Base-by-base conservation (phyloP, 257 asterid genomes). In the Apocynum venetum region DNA sequence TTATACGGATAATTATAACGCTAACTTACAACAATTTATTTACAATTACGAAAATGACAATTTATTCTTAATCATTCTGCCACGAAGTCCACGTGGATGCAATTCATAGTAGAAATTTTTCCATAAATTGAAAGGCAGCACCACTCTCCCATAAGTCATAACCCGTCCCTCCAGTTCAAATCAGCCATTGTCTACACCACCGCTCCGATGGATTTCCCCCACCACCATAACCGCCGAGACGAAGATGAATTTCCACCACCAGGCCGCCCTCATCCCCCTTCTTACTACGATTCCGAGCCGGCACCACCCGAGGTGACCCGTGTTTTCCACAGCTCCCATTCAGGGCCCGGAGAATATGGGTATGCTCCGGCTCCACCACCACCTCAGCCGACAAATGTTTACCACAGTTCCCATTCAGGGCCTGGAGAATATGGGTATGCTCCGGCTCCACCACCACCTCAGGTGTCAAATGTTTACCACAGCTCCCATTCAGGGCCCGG, bases 291-390 rank as follows among this genome's bases (percentile, higher is more conserved):
- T 1, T 36, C 47, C 48, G 31, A 47, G 20, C 79, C 84, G 11
- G 78, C 83, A 51, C 76, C 87, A 10, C 82, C 83, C 25, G 47
- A 73, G 38, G 89, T 80, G 61, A 75, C 77, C 48, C 78, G 71
- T 48, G 89, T 79, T 12, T 47, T 74, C 72, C 91, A 82, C 80
- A 71, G 76, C 71, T 82, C 87, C 53, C 87, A 84, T 56, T 60
- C 11, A 55, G 81, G 69, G 55, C 83, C 76, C 4, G 75, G 60
- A 31, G 67, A 51, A 40, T 55, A 66, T 17, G 71, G 35, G 2
- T 20, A 25, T 8, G 78, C 83, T 0, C 80, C 83, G 0, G 79
- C 77, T 56, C 74, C 79, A 48, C 80, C 78, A 4, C 76, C 81
- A 2, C 82, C 82, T 2, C 78, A 73, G 35, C 47, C 1, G 1